A percentile compares a stretch with the other conserved stretches of the same genome.
Evolutionary conservation across 768 basidiomycete species (phyloP).

Genomic region (Gloeopeniophorella convolvens): DNA sequence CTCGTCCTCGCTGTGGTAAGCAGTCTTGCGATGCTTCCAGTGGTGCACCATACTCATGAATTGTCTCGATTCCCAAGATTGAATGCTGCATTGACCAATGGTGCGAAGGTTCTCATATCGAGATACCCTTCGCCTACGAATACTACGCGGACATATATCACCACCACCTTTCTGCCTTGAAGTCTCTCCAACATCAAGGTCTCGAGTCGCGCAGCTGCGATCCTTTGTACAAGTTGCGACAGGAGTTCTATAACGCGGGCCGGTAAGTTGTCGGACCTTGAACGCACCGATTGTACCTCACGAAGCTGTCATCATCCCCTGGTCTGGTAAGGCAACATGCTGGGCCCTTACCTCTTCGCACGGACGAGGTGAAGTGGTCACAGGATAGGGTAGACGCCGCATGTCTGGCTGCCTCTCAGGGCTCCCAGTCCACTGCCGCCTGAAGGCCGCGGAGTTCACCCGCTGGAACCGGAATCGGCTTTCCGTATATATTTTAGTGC

Average conservation of each 20-base stretch:
- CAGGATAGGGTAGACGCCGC: constrained; percentile 5
- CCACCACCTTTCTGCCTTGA: constrained; percentile 2
- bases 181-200: constrained; percentile 2
- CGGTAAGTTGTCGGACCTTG: neutral
- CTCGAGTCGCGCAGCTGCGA: constrained; percentile 4
- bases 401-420: neutral
- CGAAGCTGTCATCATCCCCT: too few relatives aligned
- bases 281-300: neutral
- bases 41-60: neutral
- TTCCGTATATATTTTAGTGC: too few relatives aligned
- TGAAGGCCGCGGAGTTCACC: neutral
- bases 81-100: constrained; percentile 16
- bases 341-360: neutral
- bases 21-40: too few relatives aligned
- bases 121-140: constrained; percentile 11
- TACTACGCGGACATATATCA: constrained; percentile 7
- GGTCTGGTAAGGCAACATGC: constrained; percentile 2
- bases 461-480: neutral
- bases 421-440: neutral
- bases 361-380: constrained; percentile 1
- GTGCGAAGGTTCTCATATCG: constrained; percentile 2
- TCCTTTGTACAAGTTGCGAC: constrained; percentile 5
- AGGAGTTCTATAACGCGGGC: constrained; percentile 1
- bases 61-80: neutral
- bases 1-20: constrained; percentile 13